Evolutionary conservation across 345 rosid genomes (phyloP), one percentile per base, ranked within the genome.

Genomic region (rapeseed (Brassica napus)): DNA sequence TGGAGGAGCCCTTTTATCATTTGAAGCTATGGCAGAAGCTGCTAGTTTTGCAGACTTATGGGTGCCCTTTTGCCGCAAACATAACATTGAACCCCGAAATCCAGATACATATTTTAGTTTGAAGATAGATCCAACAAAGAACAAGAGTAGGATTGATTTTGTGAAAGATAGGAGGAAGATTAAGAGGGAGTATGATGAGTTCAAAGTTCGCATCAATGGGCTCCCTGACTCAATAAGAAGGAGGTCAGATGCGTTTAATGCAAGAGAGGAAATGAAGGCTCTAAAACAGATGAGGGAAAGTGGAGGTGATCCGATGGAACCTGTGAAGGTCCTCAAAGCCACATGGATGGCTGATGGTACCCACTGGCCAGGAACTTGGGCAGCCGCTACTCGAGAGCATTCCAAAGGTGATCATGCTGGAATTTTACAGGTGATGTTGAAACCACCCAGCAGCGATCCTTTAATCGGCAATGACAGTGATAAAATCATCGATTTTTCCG

Each of bases 261-360:
- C 99, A 24, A 89, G 98, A 63, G 98, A 95, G 86, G 99, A 95
- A 83, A 91, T 95, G 96, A 90, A 91, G 79, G 83, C 86, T 86
- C 58, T 93, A 61, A 93, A 91, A 79, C 97, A 93, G 71, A 87
- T 84, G 85, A 86, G 93, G 63, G 98, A 95, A 82, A 87, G 83
- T 8, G 94, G 90, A 0, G 90, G 76, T 44, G 97, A 93, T 72
- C 92, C 92, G 1, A 70, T 82, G 23, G 98, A 95, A 80, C 91
- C 88, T 0, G 77, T 89, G 0, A 91, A 87, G 82, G 86, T 91
- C 67, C 88, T 61, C 10, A 95, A 87, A 80, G 98, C 96, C 14
- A 95, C 99, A 5, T 93, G 99, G 99, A 93, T 95, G 99, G 99
- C 98, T 8, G 98, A 95, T 75, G 99, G 99, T 49, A 95, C 94